A percentile compares a stretch with the other conserved stretches of the same genome.
These are phyloP conservation scores for Boletus tylopilopsis DNA, from an alignment of 768 basidiomycete species.

Conservation along the genomic window DNA sequence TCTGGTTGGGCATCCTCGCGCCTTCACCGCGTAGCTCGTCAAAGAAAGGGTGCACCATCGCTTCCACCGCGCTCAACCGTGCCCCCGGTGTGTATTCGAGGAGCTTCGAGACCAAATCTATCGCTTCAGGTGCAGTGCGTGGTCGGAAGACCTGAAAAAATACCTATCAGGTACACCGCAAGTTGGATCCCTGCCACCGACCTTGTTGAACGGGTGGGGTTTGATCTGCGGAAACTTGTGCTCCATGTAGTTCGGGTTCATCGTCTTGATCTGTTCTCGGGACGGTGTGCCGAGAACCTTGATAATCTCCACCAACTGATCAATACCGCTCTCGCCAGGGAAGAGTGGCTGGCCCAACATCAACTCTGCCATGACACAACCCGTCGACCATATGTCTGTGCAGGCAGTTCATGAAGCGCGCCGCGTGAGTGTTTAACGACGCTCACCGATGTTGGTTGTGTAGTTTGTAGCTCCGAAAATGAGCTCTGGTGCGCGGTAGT, in stretches of 20 bases:
- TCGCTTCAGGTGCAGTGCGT: conserved; percentile 92
- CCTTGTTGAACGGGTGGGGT: conserved; percentile 98
- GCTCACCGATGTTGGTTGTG: conserved; percentile 95
- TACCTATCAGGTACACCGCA: conserved; percentile 13
- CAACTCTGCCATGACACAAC: conserved; percentile 99
- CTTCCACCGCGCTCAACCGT: conserved; percentile 84
- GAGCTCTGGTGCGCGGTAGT: conserved; percentile 98
- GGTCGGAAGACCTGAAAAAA: conserved; percentile 89
- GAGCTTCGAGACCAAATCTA: conserved; percentile 91
- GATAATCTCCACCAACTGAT: conserved; percentile 99
- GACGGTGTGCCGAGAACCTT: conserved; percentile 98
- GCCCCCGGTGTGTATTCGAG: conserved; percentile 98
- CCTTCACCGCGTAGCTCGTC: conserved; percentile 91
- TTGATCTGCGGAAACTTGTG: conserved; percentile 99
- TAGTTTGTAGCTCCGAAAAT: conserved; percentile 99
- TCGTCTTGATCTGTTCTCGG: conserved; percentile 99
- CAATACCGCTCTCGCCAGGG: conserved; percentile 98
- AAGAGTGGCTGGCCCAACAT: conserved; percentile 99
- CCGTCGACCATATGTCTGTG: conserved; percentile 98
- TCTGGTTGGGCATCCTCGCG: conserved; percentile 94
- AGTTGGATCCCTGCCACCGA: conserved; percentile 25
- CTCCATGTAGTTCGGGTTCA: conserved; percentile 99
- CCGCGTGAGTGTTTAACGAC: neutral
- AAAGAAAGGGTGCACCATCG: conserved; percentile 95
- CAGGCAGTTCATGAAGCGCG: conserved; percentile 5